A percentile compares a stretch with the other conserved stretches of the same genome.
phyloP scores from a whole-genome alignment of 805 yeast species.

The Scheffersomyces stipitis region DNA sequence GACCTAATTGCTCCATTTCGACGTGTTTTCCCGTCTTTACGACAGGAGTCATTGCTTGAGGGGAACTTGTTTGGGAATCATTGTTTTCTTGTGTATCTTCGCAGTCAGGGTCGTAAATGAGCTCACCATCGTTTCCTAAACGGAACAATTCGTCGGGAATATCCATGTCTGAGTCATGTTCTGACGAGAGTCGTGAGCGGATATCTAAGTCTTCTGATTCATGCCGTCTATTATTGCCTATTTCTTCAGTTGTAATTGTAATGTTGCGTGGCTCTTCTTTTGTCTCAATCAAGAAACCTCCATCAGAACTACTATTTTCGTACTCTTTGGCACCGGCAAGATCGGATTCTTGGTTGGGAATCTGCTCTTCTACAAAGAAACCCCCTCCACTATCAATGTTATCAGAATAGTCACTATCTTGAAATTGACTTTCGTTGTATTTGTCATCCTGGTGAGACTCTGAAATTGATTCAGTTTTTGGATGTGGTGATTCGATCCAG shows the following conservation, averaged over 20 bases:
- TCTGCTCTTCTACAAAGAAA: constrained; percentile 12
- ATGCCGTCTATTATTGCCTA: not conserved
- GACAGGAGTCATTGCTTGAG: too few relatives aligned
- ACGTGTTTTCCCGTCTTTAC: too few relatives aligned
- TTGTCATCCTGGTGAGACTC: not conserved
- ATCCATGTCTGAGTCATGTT: constrained; percentile 5
- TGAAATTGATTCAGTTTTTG: not conserved
- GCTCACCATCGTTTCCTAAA: constrained; percentile 17
- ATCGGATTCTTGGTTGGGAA: not conserved
- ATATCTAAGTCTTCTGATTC: not conserved
- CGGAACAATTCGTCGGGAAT: constrained; percentile 20
- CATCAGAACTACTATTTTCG: constrained; percentile 7
- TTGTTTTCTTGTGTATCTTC: too few relatives aligned
- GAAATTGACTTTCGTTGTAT: constrained; percentile 6
- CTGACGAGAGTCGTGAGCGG: too few relatives aligned
- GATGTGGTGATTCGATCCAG: constrained; percentile 1
- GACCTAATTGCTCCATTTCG: too few relatives aligned
- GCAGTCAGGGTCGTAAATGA: constrained; percentile 19
- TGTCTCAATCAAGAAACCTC: constrained; percentile 13
- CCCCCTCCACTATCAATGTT: constrained; percentile 20
- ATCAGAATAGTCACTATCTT: constrained; percentile 8
- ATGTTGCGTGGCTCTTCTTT: not conserved
- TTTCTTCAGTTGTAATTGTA: not conserved
- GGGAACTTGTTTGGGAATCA: too few relatives aligned
- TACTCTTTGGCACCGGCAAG: constrained; percentile 5